Conservation (phyloP, 345 rosid genomes). For the Erodium maritimum region DNA sequence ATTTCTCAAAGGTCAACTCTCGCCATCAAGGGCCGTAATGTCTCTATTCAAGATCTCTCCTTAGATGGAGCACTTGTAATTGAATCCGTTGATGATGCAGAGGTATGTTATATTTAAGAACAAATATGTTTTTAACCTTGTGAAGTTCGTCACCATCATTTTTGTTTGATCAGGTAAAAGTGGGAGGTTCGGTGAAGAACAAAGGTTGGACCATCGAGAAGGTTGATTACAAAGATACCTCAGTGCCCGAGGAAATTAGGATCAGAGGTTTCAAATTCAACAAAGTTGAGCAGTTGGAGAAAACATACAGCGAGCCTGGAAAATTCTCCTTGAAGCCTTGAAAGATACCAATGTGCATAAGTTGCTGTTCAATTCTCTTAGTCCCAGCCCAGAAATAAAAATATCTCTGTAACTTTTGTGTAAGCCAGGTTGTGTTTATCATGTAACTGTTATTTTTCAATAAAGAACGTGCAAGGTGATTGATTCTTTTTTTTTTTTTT, state of each 20-base stretch:
- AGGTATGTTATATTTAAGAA: too few species aligned
- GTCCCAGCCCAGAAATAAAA: not conserved
- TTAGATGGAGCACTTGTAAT: constrained; percentile 77
- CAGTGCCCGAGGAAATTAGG: constrained; percentile 63
- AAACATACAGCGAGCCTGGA: constrained; percentile 42
- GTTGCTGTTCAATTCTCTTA: not conserved
- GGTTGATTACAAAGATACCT: constrained; percentile 59
- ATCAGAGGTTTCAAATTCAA: constrained; percentile 68
- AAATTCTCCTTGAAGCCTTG: constrained; percentile 29
- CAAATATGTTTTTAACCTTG: too few species aligned
- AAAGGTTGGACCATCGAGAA: constrained; percentile 64
- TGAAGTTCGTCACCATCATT: not conserved
- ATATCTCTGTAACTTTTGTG: not conserved
- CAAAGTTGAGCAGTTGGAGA: constrained; percentile 58
- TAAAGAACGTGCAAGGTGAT: too few species aligned
- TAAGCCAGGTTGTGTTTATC: not conserved
- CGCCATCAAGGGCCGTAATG: constrained; percentile 57
- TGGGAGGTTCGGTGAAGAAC: constrained; percentile 57
- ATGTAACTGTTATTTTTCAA: too few species aligned
- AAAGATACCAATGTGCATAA: constrained; percentile 6
- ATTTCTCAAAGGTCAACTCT: constrained; percentile 60
- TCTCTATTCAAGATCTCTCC: constrained; percentile 43
- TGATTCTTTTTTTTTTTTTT: too few species aligned
- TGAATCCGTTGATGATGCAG: constrained; percentile 57
- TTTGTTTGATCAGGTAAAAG: constrained; percentile 37